Conservation (phyloP, 1,139 yeast species). For the Candida sanyaensis region DNA sequence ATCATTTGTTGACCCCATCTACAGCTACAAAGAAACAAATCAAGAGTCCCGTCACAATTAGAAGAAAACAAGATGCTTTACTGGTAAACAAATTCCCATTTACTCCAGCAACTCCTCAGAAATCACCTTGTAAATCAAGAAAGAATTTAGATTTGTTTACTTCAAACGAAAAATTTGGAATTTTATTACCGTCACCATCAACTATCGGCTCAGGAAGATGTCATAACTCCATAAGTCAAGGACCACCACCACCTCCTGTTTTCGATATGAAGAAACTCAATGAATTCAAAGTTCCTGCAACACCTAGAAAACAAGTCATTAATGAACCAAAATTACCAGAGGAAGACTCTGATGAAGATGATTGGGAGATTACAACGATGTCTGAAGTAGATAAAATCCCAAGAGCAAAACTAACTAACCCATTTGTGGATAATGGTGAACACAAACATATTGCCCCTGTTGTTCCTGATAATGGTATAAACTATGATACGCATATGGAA, state of each 20-base stretch:
- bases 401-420: constrained; percentile 11
- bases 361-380: constrained; percentile 16
- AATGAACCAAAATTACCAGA: constrained; percentile 22
- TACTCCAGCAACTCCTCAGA: constrained; percentile 43
- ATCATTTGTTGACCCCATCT: constrained; percentile 10
- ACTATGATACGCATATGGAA: constrained; percentile 43
- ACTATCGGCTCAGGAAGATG: constrained; percentile 42
- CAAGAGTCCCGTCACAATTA: constrained; percentile 3
- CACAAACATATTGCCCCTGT: background rate
- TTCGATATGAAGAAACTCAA: constrained; percentile 9
- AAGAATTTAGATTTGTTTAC: constrained; percentile 7
- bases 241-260: constrained; percentile 7
- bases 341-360: constrained; percentile 34
- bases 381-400: constrained; percentile 11
- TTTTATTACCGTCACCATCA: constrained; percentile 43
- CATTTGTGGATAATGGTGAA: constrained; percentile 13
- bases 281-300: constrained; percentile 21
- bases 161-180: constrained; percentile 22
- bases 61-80: constrained; percentile 2
- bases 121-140: constrained; percentile 22
- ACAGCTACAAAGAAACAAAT: constrained; percentile 6
- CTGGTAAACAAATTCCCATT: constrained; percentile 19
- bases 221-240: background rate
- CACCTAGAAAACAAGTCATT: constrained; percentile 40
- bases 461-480: constrained; percentile 14